Percentiles rank a stretch among this genome's conserved stretches.
Conservation (phyloP, 768 basidiomycete species). For the Phylloporus arenicola region DNA sequence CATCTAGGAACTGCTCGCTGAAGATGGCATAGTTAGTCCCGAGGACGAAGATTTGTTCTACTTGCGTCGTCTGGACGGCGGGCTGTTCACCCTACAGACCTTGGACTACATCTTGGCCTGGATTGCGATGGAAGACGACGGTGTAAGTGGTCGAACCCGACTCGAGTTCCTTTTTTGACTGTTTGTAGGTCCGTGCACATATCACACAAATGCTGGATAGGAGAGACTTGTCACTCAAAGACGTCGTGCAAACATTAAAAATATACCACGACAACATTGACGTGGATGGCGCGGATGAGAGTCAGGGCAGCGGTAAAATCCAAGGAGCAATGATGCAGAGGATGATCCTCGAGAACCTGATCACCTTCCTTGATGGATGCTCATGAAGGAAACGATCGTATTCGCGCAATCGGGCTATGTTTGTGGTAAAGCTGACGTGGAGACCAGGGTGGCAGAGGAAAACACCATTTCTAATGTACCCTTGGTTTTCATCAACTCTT, state of each 20-base stretch:
- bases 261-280: conserved; percentile 73
- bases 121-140: conserved; percentile 97
- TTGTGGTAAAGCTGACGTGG: conserved; percentile 12
- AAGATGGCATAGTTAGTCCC: conserved; percentile 50
- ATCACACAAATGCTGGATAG: conserved; percentile 69
- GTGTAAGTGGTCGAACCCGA: conserved; percentile 47
- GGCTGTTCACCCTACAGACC: conserved; percentile 83
- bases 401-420: conserved; percentile 12
- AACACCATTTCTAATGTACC: conserved; percentile 92
- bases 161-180: conserved; percentile 4
- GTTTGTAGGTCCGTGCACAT: conserved; percentile 71
- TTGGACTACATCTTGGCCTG: conserved; percentile 93
- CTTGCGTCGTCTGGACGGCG: conserved; percentile 80
- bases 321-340: conserved; percentile 48
- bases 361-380: conserved; percentile 49
- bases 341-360: conserved; percentile 64
- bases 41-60: conserved; percentile 79
- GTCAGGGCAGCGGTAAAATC: conserved; percentile 25
- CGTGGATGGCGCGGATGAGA: conserved; percentile 36
- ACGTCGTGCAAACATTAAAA: conserved; percentile 66
- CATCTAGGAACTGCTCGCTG: conserved; percentile 46
- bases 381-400: conserved; percentile 10
- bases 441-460: conserved; percentile 44
- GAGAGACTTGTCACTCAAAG: conserved; percentile 61
- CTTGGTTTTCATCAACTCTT: conserved; percentile 72